A percentile compares a stretch with the other conserved stretches of the same genome.
Conservation (phyloP, 495 filamentous ascomycete genomes). For the Viridothelium virens region DNA sequence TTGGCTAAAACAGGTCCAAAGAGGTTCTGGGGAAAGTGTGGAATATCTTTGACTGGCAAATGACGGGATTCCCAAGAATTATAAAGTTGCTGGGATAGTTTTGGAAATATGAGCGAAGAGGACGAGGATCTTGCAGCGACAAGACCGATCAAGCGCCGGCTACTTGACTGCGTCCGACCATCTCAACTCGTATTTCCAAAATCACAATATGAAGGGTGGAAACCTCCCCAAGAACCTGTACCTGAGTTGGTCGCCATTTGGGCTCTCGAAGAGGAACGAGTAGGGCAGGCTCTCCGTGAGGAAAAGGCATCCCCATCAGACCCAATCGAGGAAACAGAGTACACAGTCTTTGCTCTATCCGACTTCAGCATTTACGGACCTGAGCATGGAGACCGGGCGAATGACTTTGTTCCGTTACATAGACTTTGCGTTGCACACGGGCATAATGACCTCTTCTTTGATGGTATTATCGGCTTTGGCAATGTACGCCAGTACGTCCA, state of each 20-base stretch:
- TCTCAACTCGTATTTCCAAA: slow-evolving; percentile 14
- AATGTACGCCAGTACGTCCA: slow-evolving; percentile 41
- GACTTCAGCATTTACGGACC: slow-evolving; percentile 28
- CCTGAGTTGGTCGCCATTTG: slow-evolving; percentile 10
- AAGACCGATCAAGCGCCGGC: not conserved
- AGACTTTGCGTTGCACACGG: slow-evolving; percentile 19
- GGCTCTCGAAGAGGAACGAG: slow-evolving; percentile 9
- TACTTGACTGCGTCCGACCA: not conserved
- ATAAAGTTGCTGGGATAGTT: no score
- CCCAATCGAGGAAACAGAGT: not conserved
- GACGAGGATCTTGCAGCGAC: not conserved
- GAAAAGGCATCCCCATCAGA: not conserved
- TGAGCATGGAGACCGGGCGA: not conserved
- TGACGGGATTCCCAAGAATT: no score
- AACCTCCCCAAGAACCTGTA: not conserved
- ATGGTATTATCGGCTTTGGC: slow-evolving; percentile 51
- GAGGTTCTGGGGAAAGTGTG: no score
- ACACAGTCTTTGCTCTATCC: slow-evolving; percentile 20
- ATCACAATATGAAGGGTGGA: slow-evolving; percentile 16
- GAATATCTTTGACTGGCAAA: no score
- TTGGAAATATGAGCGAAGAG: not conserved
- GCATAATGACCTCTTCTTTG: slow-evolving; percentile 35
- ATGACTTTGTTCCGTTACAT: slow-evolving; percentile 24
- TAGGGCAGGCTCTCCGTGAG: not conserved
- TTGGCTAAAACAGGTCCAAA: no score